Evolutionary conservation across 176 grass and related monocot species (phyloP).

Genomic region (Aechmea fasciata): DNA sequence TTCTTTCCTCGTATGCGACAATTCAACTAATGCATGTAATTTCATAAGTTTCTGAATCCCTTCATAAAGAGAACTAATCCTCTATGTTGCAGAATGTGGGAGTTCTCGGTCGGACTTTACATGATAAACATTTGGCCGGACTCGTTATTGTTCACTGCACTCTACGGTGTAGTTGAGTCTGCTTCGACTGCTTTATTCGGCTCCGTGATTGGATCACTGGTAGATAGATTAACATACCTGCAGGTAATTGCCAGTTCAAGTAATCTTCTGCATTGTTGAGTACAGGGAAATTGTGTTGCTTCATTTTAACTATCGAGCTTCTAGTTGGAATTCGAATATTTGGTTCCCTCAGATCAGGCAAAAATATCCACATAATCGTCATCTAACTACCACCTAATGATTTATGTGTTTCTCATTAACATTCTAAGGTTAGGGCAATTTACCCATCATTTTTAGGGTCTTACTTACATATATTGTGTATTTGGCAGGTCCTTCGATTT

Average conservation of each 20-base stretch:
- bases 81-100: conserved; percentile 68
- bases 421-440: background rate
- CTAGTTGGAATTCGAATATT: too few relatives aligned
- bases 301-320: too few relatives aligned
- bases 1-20: too few relatives aligned
- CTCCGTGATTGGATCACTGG: conserved; percentile 50
- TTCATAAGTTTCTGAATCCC: too few relatives aligned
- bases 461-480: conserved; percentile 3
- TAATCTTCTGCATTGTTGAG: background rate
- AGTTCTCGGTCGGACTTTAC: conserved; percentile 85
- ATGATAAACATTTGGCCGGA: conserved; percentile 88
- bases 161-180: conserved; percentile 79
- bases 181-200: conserved; percentile 50
- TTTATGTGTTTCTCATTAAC: too few relatives aligned
- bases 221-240: conserved; percentile 61
- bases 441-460: background rate
- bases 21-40: too few relatives aligned
- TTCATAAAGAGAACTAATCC: background rate
- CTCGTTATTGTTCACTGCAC: conserved; percentile 69
- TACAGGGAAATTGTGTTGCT: too few relatives aligned
- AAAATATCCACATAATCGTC: too few relatives aligned
- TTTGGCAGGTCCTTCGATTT: conserved; percentile 43
- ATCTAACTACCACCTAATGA: too few relatives aligned
- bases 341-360: too few relatives aligned
- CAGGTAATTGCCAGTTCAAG: conserved; percentile 37